Base-by-base conservation (phyloP, 1,284 basidiomycete species). In the Xerocomus minutiporus region DNA sequence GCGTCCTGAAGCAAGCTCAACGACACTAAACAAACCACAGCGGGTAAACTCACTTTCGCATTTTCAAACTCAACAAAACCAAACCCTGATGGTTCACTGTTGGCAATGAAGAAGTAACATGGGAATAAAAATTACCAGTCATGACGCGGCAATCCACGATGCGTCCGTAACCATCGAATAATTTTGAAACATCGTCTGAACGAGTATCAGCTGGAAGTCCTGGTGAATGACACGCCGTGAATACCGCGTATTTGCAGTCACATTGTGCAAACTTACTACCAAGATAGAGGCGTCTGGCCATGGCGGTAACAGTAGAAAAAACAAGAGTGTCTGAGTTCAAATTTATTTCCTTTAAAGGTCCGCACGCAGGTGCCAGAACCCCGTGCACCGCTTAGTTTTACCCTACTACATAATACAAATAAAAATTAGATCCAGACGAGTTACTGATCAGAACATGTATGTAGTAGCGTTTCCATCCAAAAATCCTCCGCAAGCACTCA, bases 51-150 rank as follows among this genome's bases (percentile, higher is more conserved):
- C 65, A 82, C 90, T 73, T 88, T 85, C 31, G 84, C 73, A 62
- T 75, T 88, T 69, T 94, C 93, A 64, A 94, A 97, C 73, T 97
- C 94, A 62, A 97, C 84, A 67, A 97, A 97, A 47, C 93, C 94
- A 65, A 96, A 97, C 40, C 91, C 90, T 68, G 34, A 51, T 8
- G 48, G 38, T 51, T 50, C 52, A 41, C 5, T 41, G 26, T 70
- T 23, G 58, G 50, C 28, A 6, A 13, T 3, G 20, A 41, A 42
- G 36, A 9, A 28, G 11, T 13, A 20, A 31, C 7, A 31, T 23
- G 31, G 8, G 56, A 40, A 49, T 11, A 20, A 56, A 55, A 78
- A 76, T 55, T 63, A 88, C 88, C 91, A 51, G 90, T 92, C 92
- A 97, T 95, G 69, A 97, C 87, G 62, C 92, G 86, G 71, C 92